Percentiles rank a stretch among this genome's conserved stretches.
Conservation (phyloP, 2,329 filamentous ascomycete genomes). For the Paraphoma sp. region DNA sequence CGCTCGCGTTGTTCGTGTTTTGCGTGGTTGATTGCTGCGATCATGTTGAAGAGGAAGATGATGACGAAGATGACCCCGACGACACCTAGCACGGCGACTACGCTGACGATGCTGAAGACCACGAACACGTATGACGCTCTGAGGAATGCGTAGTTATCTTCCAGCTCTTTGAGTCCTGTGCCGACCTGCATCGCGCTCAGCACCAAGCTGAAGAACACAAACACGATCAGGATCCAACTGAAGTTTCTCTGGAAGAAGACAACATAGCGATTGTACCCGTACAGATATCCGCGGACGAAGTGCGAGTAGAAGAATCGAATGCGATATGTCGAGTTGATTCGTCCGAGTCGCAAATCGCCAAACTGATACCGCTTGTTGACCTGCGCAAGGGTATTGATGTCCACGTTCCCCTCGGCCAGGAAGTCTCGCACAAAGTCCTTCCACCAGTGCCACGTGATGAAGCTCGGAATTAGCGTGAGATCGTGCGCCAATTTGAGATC, state of each 20-base stretch:
- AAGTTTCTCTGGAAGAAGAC: constrained; percentile 50
- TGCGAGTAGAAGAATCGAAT: constrained; percentile 38
- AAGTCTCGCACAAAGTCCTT: constrained; percentile 39
- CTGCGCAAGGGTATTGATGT: constrained; percentile 40
- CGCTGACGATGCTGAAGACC: constrained; percentile 43
- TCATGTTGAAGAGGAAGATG: constrained; percentile 48
- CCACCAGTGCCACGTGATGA: constrained; percentile 45
- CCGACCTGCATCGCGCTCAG: constrained; percentile 49
- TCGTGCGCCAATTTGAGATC: constrained; percentile 45
- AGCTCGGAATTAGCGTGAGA: constrained; percentile 31
- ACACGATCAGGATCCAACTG: constrained; percentile 45
- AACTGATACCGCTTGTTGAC: constrained; percentile 48
- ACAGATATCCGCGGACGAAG: constrained; percentile 48
- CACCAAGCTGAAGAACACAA: constrained; percentile 47
- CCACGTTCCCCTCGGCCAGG: constrained; percentile 19
- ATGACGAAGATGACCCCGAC: constrained; percentile 36
- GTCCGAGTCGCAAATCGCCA: constrained; percentile 42
- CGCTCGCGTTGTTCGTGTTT: constrained; percentile 45
- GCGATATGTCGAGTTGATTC: constrained; percentile 47
- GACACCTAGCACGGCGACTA: constrained; percentile 34
- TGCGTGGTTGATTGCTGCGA: constrained; percentile 39
- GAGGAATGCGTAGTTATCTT: constrained; percentile 30
- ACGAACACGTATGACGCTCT: constrained; percentile 42
- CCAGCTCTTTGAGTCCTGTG: constrained; percentile 30
- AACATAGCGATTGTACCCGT: constrained; percentile 49